phyloP scores from a whole-genome alignment of 1,284 basidiomycete species.

The Cutaneotrichosporon sp. region DNA sequence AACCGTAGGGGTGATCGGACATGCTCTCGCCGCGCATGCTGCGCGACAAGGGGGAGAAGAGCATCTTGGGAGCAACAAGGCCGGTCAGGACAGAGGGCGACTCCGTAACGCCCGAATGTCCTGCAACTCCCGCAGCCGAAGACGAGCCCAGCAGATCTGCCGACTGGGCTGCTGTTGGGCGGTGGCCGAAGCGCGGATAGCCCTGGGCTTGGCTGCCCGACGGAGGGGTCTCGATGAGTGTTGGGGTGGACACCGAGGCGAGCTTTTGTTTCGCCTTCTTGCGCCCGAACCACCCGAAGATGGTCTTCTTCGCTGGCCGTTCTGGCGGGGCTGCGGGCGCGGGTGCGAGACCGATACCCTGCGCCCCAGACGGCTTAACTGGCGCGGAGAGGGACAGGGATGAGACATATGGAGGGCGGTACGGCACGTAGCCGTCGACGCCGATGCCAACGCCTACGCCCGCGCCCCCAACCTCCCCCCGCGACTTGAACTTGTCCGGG shows the following conservation, averaged over 20 bases:
- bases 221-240: slow-evolving; percentile 4
- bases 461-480: background rate
- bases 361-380: slow-evolving; percentile 22
- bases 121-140: background rate
- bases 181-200: slow-evolving; percentile 1
- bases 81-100: slow-evolving; percentile 45
- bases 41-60: slow-evolving; percentile 44
- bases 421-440: slow-evolving; percentile 22
- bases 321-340: slow-evolving; percentile 6
- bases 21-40: slow-evolving; percentile 23
- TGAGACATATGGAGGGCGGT: slow-evolving; percentile 21
- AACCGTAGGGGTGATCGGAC: background rate
- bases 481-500: background rate
- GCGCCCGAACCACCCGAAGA: slow-evolving; percentile 16
- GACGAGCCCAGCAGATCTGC: slow-evolving; percentile 1
- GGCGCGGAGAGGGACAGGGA: slow-evolving; percentile 9
- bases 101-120: slow-evolving; percentile 24
- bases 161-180: slow-evolving; percentile 3
- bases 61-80: slow-evolving; percentile 37
- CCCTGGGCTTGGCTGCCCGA: background rate
- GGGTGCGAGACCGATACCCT: slow-evolving; percentile 23
- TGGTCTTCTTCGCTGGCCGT: slow-evolving; percentile 5
- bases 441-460: no score
- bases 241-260: slow-evolving; percentile 8
- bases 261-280: slow-evolving; percentile 7